Conservation (phyloP, 2,329 filamentous ascomycete genomes). For the Aspergillus piperis region DNA sequence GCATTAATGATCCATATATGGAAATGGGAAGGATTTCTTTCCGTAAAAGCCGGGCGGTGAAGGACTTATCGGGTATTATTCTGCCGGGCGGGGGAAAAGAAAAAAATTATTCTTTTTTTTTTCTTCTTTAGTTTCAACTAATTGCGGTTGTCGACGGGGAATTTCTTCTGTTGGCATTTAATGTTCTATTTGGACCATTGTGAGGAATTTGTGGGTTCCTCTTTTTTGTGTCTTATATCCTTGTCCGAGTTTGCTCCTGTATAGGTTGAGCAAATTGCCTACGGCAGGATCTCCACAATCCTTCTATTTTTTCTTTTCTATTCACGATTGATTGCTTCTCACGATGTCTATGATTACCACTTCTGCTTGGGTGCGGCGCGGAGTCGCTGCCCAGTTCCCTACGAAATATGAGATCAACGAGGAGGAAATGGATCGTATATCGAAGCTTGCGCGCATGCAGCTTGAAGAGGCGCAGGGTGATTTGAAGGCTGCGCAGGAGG, state of each 20-base stretch:
- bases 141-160: background rate
- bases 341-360: conserved; percentile 70
- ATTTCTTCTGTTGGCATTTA: background rate
- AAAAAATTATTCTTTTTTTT: conserved; percentile 3
- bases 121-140: background rate
- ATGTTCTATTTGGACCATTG: background rate
- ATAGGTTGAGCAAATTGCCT: too few species aligned
- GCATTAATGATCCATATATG: background rate
- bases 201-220: too few species aligned
- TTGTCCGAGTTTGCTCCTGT: background rate
- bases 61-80: conserved; percentile 27
- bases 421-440: conserved; percentile 73
- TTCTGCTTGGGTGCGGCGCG: conserved; percentile 73
- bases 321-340: background rate
- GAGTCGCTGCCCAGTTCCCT: conserved; percentile 74
- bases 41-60: conserved; percentile 29
- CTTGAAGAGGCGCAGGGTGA: conserved; percentile 91
- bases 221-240: background rate
- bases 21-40: conserved; percentile 9
- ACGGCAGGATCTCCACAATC: too few species aligned
- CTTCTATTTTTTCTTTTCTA: conserved; percentile 6
- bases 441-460: conserved; percentile 72
- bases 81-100: conserved; percentile 34
- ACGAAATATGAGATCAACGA: conserved; percentile 75
- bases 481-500: conserved; percentile 68